Conservation (phyloP, 2,329 filamentous ascomycete genomes). For the Trichophyton equinum region DNA sequence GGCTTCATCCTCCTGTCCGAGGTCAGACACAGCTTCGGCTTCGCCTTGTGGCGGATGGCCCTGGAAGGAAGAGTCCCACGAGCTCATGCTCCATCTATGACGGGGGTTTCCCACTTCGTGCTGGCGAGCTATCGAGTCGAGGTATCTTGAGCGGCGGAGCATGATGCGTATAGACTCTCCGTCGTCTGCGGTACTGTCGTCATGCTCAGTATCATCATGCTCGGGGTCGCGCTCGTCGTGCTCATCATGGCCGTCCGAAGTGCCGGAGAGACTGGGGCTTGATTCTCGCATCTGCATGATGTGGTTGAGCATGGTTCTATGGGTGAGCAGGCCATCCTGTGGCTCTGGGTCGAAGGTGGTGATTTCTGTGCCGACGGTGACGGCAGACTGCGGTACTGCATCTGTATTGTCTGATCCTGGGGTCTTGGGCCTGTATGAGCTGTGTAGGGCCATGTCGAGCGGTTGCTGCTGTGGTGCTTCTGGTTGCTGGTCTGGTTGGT, state of each 20-base stretch:
- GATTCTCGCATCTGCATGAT: conserved; percentile 39
- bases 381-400: conserved; percentile 44
- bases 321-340: conserved; percentile 42
- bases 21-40: background rate
- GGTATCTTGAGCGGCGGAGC: conserved; percentile 36
- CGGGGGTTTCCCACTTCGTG: conserved; percentile 23
- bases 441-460: background rate
- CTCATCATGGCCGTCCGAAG: conserved; percentile 28
- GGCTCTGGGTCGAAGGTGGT: conserved; percentile 56
- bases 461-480: background rate
- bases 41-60: conserved; percentile 15
- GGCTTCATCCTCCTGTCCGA: background rate
- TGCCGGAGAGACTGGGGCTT: conserved; percentile 30
- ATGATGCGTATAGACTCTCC: conserved; percentile 46
- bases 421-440: conserved; percentile 1
- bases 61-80: conserved; percentile 32
- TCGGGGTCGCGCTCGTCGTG: background rate
- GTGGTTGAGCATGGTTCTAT: conserved; percentile 35
- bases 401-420: conserved; percentile 26
- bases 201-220: conserved; percentile 8
- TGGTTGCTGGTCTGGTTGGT: background rate
- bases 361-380: conserved; percentile 51
- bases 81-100: conserved; percentile 33
- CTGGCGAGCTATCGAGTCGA: conserved; percentile 19
- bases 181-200: conserved; percentile 28